Evolutionary conservation across 495 filamentous ascomycete species (phyloP), one percentile per base, ranked within the genome.

Genomic region (Penicillium angulare): DNA sequence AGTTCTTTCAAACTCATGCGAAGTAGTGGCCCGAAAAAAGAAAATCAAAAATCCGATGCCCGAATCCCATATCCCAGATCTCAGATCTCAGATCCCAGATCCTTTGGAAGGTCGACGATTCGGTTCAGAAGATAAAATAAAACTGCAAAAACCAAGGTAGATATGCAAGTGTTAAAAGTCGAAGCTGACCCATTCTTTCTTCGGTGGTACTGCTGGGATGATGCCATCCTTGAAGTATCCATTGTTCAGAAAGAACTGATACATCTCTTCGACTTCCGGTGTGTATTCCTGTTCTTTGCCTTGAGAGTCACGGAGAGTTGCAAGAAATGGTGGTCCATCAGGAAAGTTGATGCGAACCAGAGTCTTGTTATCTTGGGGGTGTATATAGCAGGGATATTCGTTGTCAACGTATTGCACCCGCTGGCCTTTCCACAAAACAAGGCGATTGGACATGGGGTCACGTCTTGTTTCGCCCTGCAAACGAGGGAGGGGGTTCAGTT

Each of bases 201-300:
- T 84, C 2, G 89, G 89, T 26, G 89, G 83, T 16, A 88, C 73
- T 46, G 82, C 74, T 0, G 89, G 89, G 60, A 92, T 80, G 1
- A 81, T 46, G 2, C 79, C 79, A 34, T 81, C 80, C 43, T 77
- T 75, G 59, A 90, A 92, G 35, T 55, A 62, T 2, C 86, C 88
- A 42, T 78, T 80, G 41, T 82, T 68, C 32, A 74, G 60, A 64
- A 88, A 81, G 46, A 69, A 73, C 38, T 70, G 57, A 65, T 90
- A 92, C 40, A 76, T 73, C 44, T 75, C 77, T n/a, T 79, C 65
- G 5, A 73, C 59, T 31, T 82, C 78, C 5, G 71, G 61, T 0
- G 73, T 76, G 43, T 76, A 76, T 8, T 72, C 61, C 24, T 74
- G 70, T 0, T 64, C 59, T 20, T 66, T 67, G 1, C 50, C 71